phyloP scores from a whole-genome alignment of 495 filamentous ascomycete genomes.

The Aspergillus cristatus region DNA sequence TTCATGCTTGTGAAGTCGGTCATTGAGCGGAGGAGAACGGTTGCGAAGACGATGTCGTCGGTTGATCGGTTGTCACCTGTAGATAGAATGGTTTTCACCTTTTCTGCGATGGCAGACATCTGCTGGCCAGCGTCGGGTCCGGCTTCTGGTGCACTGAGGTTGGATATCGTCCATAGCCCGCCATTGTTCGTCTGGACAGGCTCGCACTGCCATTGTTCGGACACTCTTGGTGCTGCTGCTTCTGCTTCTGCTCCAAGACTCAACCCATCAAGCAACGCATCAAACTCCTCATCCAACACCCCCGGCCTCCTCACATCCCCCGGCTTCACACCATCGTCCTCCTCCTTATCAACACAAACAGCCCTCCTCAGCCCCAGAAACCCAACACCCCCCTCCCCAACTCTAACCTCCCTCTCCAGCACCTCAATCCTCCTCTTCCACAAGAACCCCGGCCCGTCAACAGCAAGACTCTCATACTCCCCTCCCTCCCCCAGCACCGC shows the following conservation, averaged over 20 bases:
- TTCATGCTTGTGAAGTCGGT: slow-evolving; percentile 67
- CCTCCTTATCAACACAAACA: slow-evolving; percentile 43
- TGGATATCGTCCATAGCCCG: slow-evolving; percentile 31
- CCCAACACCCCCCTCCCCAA: slow-evolving; percentile 62
- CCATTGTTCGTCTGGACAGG: slow-evolving; percentile 12
- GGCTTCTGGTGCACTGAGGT: slow-evolving; percentile 35
- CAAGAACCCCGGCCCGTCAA: slow-evolving; percentile 64
- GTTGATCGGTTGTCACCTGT: slow-evolving; percentile 17
- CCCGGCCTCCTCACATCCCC: slow-evolving; percentile 29
- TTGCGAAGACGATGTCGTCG: slow-evolving; percentile 59
- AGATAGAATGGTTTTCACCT: slow-evolving; percentile 20
- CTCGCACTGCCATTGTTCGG: slow-evolving; percentile 9
- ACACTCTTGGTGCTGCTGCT: background rate
- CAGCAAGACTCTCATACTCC: slow-evolving; percentile 88
- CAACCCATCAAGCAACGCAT: slow-evolving; percentile 18
- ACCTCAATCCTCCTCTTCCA: slow-evolving; percentile 67
- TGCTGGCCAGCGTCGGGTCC: slow-evolving; percentile 29
- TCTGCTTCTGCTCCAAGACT: too few relatives aligned
- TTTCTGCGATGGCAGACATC: slow-evolving; percentile 33
- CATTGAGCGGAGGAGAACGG: slow-evolving; percentile 74
- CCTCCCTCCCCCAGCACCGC: slow-evolving; percentile 86
- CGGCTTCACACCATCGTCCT: slow-evolving; percentile 23
- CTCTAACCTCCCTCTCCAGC: slow-evolving; percentile 42
- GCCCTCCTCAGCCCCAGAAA: slow-evolving; percentile 53
- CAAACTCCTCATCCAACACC: slow-evolving; percentile 38